A percentile compares a stretch with the other conserved stretches of the same genome.
Evolutionary conservation across 768 basidiomycete genomes (phyloP).

Genomic region (Tricholoma terreum): DNA sequence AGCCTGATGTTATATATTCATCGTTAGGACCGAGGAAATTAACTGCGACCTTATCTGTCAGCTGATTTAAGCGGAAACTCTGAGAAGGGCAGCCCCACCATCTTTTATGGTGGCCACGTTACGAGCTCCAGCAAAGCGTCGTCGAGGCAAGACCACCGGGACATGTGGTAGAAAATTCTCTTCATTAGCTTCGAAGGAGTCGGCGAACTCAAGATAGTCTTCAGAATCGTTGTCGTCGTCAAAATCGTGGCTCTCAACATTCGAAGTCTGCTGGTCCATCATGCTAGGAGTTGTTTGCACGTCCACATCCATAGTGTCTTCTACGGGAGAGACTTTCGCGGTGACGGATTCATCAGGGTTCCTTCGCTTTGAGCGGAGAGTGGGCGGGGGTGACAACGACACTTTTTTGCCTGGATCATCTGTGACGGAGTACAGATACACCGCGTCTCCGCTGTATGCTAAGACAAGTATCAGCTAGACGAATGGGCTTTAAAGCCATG

Average conservation of each 20-base stretch:
- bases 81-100: constrained; percentile 43
- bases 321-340: constrained; percentile 6
- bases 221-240: constrained; percentile 31
- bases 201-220: constrained; percentile 20
- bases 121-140: constrained; percentile 63
- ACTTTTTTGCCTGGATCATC: constrained; percentile 48
- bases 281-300: constrained; percentile 6
- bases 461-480: constrained; percentile 5
- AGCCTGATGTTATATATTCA: constrained; percentile 79
- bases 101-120: constrained; percentile 88
- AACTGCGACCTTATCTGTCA: constrained; percentile 39
- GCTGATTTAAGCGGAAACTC: not conserved
- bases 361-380: constrained; percentile 23
- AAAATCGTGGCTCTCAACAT: constrained; percentile 19
- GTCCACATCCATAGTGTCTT: constrained; percentile 29
- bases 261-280: not conserved
- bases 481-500: not conserved
- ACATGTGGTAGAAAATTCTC: constrained; percentile 31
- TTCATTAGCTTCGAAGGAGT: constrained; percentile 23
- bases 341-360: constrained; percentile 11
- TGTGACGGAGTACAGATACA: constrained; percentile 70
- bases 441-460: constrained; percentile 74
- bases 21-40: constrained; percentile 81
- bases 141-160: constrained; percentile 60
- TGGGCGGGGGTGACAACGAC: constrained; percentile 15